phyloP scores from a whole-genome alignment of 805 yeast genomes.

The Saccharomycopsis capsularis region DNA sequence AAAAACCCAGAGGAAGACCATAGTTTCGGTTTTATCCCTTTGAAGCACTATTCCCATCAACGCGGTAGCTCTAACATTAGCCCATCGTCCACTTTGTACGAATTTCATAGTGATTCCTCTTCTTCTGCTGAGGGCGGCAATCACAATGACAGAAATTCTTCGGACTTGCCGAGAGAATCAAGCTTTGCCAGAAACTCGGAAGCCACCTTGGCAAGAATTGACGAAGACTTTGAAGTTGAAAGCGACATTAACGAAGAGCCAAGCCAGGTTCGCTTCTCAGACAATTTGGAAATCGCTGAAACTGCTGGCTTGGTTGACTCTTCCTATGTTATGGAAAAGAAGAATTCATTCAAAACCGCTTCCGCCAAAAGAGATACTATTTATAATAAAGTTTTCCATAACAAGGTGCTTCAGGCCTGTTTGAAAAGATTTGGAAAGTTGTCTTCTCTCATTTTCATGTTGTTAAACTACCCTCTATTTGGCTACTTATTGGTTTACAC shows the following conservation, averaged over 20 bases:
- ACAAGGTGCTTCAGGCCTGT: conserved; percentile 24
- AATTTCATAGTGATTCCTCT: conserved; percentile 10
- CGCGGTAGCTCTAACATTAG: conserved; percentile 13
- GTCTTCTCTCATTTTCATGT: conserved; percentile 36
- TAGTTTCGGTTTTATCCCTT: conserved; percentile 24
- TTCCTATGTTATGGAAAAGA: conserved; percentile 1
- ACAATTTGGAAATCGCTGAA: conserved; percentile 15
- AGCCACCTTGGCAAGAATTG: conserved; percentile 10
- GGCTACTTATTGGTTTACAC: conserved; percentile 52
- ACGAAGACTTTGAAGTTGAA: conserved; percentile 21
- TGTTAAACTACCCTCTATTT: conserved; percentile 60
- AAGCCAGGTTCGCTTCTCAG: conserved; percentile 12
- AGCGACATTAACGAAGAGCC: conserved; percentile 19
- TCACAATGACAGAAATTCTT: background rate
- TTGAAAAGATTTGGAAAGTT: conserved; percentile 21
- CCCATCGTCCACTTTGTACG: conserved; percentile 23
- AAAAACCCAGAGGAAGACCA: conserved; percentile 2
- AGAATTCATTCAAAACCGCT: conserved; percentile 7
- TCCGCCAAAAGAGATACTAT: conserved; percentile 30
- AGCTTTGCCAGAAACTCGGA: conserved; percentile 16
- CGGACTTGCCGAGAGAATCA: conserved; percentile 6
- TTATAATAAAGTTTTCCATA: conserved; percentile 32
- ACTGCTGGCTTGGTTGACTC: conserved; percentile 5
- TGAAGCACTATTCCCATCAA: conserved; percentile 25
- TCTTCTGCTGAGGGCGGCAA: no score